These are phyloP conservation scores for Sisymbrium irio DNA, from an alignment of 345 rosid species.

Conservation along the genomic window DNA sequence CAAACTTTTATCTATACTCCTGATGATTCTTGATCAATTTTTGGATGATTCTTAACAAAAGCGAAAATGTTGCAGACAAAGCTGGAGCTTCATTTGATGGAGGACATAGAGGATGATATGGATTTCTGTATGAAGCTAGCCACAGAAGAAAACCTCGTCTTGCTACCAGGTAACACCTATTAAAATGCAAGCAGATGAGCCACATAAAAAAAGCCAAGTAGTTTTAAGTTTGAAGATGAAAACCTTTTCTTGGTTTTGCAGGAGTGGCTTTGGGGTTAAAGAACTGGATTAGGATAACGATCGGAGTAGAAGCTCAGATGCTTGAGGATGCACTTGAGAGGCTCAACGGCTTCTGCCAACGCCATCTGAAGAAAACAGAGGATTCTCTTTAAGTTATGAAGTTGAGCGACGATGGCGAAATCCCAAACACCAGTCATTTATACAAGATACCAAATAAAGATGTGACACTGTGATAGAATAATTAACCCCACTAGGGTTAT, in stretches of 20 bases:
- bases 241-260: slow-evolving; percentile 18
- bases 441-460: neutral
- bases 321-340: slow-evolving; percentile 63
- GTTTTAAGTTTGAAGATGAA: neutral
- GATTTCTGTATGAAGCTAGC: slow-evolving; percentile 68
- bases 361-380: slow-evolving; percentile 37
- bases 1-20: neutral
- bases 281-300: slow-evolving; percentile 66
- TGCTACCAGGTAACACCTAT: slow-evolving; percentile 45
- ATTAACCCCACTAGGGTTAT: neutral
- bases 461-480: neutral
- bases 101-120: slow-evolving; percentile 52
- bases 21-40: neutral
- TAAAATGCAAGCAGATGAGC: neutral
- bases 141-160: slow-evolving; percentile 51
- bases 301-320: slow-evolving; percentile 48
- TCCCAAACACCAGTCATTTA: neutral
- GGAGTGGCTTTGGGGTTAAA: slow-evolving; percentile 59
- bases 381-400: slow-evolving; percentile 14
- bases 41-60: neutral
- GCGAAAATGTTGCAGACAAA: slow-evolving; percentile 38
- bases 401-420: neutral
- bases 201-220: neutral
- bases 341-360: slow-evolving; percentile 48
- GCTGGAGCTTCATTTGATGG: slow-evolving; percentile 36